These are phyloP conservation scores for Fusarium setosum DNA, from an alignment of 2,329 filamentous ascomycete genomes.

Conservation along the genomic window DNA sequence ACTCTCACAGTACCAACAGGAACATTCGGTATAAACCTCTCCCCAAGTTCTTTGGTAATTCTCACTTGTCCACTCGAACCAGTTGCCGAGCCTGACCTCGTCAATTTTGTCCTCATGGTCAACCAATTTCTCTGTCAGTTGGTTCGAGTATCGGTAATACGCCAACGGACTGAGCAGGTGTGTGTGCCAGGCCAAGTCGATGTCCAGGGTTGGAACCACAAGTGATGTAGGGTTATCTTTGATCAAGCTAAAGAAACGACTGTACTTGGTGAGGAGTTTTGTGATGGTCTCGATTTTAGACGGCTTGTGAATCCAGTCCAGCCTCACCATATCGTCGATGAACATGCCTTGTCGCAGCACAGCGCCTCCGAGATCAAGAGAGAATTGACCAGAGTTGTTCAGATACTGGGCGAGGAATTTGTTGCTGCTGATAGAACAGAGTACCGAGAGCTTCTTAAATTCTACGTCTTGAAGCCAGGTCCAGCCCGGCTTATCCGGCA, in stretches of 20 bases:
- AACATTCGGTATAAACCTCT: not conserved
- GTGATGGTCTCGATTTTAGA: not conserved
- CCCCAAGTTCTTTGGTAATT: not conserved
- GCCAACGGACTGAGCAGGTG: not conserved
- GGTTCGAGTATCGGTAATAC: not conserved
- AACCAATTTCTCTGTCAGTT: not conserved
- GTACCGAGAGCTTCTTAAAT: not conserved
- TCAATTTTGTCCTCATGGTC: not conserved
- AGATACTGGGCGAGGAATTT: not conserved
- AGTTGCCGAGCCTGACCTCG: not conserved
- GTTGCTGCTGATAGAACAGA: not conserved
- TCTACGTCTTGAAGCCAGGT: too few species aligned
- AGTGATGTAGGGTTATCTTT: not conserved
- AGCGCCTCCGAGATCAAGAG: not conserved
- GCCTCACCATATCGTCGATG: not conserved
- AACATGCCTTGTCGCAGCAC: not conserved
- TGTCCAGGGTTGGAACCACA: not conserved
- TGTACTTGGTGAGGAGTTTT: not conserved
- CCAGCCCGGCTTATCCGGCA: too few species aligned
- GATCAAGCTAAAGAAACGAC: not conserved
- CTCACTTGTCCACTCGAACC: not conserved
- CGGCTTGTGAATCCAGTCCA: not conserved
- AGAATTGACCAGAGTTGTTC: not conserved
- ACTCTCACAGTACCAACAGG: not conserved
- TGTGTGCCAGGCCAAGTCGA: not conserved